Evolutionary conservation across 352 stramenopile genomes (phyloP), one percentile per base, ranked within the genome.

Genomic region (Globisporangium spiculum): DNA sequence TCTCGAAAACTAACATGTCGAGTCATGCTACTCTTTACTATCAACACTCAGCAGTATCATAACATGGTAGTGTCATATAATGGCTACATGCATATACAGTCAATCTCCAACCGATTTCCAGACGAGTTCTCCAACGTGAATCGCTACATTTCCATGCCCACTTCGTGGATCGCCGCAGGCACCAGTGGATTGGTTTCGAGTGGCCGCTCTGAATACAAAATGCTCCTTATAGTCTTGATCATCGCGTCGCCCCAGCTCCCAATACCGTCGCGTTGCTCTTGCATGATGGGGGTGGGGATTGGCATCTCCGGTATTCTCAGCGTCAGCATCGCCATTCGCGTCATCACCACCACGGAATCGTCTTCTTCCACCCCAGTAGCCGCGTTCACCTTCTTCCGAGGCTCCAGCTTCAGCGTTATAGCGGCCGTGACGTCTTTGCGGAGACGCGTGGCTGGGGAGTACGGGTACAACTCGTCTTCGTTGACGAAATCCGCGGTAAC

Each of bases 381-480:
- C 1, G 2, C 16, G 20, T 58, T 62, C 1, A 58, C 9, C 14
- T n/a, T 63, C 53, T 32, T 38, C 4, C 54, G 54, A 7, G 30
- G 8, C 30, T 64, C 54, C 24, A 50, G 18, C 18, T 22, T 48
- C 32, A 69, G 24, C 3, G 32, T 62, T 7, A 69, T 56, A 44
- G 54, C 53, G 9, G 20, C 54, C 38, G 56, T 69, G 38, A 69
- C 36, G 18, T 69, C 54, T n/a, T 69, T 41, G 0, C 64, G 64
- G 0, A 63, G 7, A 6, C 64, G 64, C 20, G 30, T 32, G 6
- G 22, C n/a, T 12, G 64, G 64, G 1, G 54, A 69, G 54, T 69
- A 69, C 36, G 64, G 64, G 16, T 52, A 57, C n/a, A 62, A 20
- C 26, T 63, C 64, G 41, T 69, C 64, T 9, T 63, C 44, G 38